Percentiles rank a stretch among this genome's conserved stretches.
phyloP scores from a whole-genome alignment of 2,329 filamentous ascomycete genomes.

The Orbilia blumenaviensis region DNA sequence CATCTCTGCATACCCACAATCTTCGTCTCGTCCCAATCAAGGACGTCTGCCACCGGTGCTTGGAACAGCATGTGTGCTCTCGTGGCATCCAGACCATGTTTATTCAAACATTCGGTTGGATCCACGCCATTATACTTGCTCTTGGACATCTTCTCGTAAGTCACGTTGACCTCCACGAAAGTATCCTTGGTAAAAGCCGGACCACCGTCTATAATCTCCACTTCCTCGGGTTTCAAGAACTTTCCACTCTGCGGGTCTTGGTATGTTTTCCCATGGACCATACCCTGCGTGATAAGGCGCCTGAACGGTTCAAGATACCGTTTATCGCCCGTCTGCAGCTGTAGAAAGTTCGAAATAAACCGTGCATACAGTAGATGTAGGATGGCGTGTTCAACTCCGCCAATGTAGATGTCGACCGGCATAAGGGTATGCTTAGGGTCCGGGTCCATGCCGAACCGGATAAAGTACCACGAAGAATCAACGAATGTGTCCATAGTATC shows the following conservation, averaged over 20 bases:
- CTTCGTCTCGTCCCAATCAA: constrained; percentile 87
- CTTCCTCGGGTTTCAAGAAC: constrained; percentile 79
- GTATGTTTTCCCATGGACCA: constrained; percentile 90
- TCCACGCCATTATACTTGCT: constrained; percentile 93
- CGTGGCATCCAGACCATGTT: constrained; percentile 83
- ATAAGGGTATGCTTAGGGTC: constrained; percentile 68
- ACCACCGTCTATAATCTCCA: constrained; percentile 66
- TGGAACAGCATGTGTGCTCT: constrained; percentile 89
- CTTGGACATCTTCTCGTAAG: constrained; percentile 92
- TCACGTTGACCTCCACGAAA: constrained; percentile 64
- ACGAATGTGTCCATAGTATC: constrained; percentile 98
- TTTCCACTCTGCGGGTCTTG: constrained; percentile 77
- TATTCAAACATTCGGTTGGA: constrained; percentile 74
- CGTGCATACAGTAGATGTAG: constrained; percentile 87
- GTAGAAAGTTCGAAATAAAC: constrained; percentile 88
- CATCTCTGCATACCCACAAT: constrained; percentile 84
- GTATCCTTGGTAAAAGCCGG: constrained; percentile 71
- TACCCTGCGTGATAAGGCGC: constrained; percentile 84
- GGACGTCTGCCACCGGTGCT: constrained; percentile 80
- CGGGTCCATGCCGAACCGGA: constrained; percentile 77
- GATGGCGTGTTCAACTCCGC: constrained; percentile 90
- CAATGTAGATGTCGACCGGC: constrained; percentile 87
- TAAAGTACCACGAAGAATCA: constrained; percentile 93
- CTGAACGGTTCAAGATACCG: constrained; percentile 75
- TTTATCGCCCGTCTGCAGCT: constrained; percentile 64